Base-by-base conservation (phyloP, 257 asterid species). In the Solanum habrochaites region DNA sequence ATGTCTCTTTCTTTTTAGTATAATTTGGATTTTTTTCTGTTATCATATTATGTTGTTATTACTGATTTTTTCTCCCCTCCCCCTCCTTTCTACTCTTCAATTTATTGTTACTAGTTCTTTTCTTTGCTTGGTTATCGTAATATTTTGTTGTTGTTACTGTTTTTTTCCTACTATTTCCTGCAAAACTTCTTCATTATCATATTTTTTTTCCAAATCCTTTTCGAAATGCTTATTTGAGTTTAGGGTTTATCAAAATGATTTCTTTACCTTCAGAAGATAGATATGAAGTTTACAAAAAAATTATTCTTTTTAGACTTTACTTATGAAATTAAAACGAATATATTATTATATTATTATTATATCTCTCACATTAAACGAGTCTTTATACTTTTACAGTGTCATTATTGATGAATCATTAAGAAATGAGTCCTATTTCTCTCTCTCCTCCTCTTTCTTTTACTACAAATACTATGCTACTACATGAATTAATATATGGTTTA, bases 401-500 rank as follows among this genome's bases (percentile, higher is more conserved):
- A 85, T 31, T 82, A 37, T 86, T 71, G 72, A 32, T 70, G 82
- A 85, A 85, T 85, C 87, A 85, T 85, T 70, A 85, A 18, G 11
- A 23, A 16, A 77, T 25, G 39, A 43, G 1, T 43, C 62, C 83
- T 42, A 25, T 15, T 25, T 52, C 31, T 49, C 69, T 86, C 90
- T 64, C 90, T 86, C 90, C 89, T 86, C 25, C 16, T 86, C 81
- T 42, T 40, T 74, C 21, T 87, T 74, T 40, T 81, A 86, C 80
- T 70, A 15, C 7, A 70, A 71, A 40, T 75, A 43, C 39, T 3
- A 25, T 77, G 62, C 9, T 77, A 42, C 62, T 42, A 23, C n/a
- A 69, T 21, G 29, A 88, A 75, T 42, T 10, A 75, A 75, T 84
- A 92, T 91, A 91, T 86, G 92, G 94, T 90, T 88, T 90, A 23